Base-by-base conservation (phyloP, 116 monocot species). In the Phalaenopsis hybrid region DNA sequence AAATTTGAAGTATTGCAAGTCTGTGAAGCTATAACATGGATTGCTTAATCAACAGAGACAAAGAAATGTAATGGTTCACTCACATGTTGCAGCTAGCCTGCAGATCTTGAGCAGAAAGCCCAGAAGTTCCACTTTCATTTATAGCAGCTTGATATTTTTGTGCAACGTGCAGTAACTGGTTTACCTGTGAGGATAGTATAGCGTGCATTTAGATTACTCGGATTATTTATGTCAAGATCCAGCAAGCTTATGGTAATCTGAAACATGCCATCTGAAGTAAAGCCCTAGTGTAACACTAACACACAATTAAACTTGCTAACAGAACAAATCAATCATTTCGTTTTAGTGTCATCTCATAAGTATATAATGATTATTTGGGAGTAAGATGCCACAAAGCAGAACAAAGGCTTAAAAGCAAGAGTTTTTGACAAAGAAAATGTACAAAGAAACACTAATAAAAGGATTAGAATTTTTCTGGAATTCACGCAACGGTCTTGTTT, bases 61-160 rank as follows among this genome's bases (percentile, higher is more conserved):
- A 37, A 34, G 33, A 41, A 4, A 41, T 4, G 9, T 41, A 55
- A 45, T 77, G 59, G 28, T 75, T 61, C 59, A 86, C 91, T 87
- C 65, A 95, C 95, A 91, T 88, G 81, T 93, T 91, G 85, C 95
- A 93, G 57, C 83, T 91, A 10, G 85, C 79, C 82, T 91, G 93
- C 81, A 89, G 44, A 81, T 95, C 93, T 82, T 89, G 91, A 4
- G 79, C 49, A 76, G 95, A 86, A 77, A 90, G 82, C 12, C 90
- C 91, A 85, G 87, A 81, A 58, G 90, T 81, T 5, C 88, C 91
- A 86, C 80, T 84, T 74, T 91, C 95, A 91, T 61, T 85, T 51
- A 85, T 81, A 83, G 88, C 79, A 86, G 81, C 77, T 69, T 93
- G 93, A 85, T 89, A 91, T 85, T 93, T 95, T 76, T 95, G 91